Base-by-base conservation (phyloP, 2,329 filamentous ascomycete species). In the Pleomassaria siparia region DNA sequence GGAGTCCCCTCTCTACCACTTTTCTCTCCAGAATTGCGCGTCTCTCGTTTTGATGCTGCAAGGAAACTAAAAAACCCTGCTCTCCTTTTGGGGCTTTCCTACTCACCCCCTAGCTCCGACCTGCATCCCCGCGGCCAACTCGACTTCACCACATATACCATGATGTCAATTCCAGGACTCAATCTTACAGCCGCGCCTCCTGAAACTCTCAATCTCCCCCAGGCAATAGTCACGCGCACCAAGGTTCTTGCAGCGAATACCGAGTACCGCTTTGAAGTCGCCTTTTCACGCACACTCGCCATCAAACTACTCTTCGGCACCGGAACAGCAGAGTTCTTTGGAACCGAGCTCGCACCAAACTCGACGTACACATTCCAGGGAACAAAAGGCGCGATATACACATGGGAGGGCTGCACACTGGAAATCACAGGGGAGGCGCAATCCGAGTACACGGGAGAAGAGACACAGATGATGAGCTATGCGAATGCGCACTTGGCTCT, bases 261-360 rank as follows among this genome's bases (percentile, higher is more conserved):
- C 29, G 76, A 79, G 66, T 73, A 67, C 54, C 71, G 71, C 53
- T 73, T 73, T 59, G 71, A 73, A 56, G 69, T 70, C 47, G 47
- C 59, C 44, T 72, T 72, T 60, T 49, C 56, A 2, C 60, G 59
- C 22, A 58, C 59, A 15, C 56, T 73, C 26, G 63, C 61, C 11
- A 62, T 79, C 57, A 72, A 91, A 75, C 78, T 97, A 21, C 74
- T 89, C 46, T 83, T 81, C 26, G 94, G 94, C 51, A 90, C 86
- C 1, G n/a, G n/a, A n/a, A n/a, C n/a, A n/a, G 94, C 92, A 40
- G 94, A 99, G 72, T 84, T 95, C 64, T 96, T 97, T 67, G 94
- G 94, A 66, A 91, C 92, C 46, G 94, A 99, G 74, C 86, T 99
- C 35, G 91, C 91, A 10, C 80, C 83, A 9, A 87, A 87, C 47